Percentiles rank a stretch among this genome's conserved stretches.
Conservation (phyloP, 2,329 filamentous ascomycete species). For the Neoascochyta sp. region DNA sequence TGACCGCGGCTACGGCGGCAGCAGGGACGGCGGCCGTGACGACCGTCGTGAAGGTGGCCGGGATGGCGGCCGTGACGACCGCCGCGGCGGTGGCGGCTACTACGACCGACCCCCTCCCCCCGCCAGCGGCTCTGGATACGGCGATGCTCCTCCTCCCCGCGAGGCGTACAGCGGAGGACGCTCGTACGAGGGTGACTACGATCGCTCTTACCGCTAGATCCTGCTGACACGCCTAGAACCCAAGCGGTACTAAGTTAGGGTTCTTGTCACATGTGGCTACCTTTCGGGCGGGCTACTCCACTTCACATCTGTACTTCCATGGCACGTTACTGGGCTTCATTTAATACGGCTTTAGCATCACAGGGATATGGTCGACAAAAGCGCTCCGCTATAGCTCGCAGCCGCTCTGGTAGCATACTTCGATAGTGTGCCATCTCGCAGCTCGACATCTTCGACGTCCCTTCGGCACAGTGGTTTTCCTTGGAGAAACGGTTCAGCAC, state of each 20-base stretch:
- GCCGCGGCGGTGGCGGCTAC: conserved; percentile 53
- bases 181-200: conserved; percentile 45
- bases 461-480: conserved; percentile 42
- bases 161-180: conserved; percentile 38
- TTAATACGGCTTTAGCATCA: conserved; percentile 38
- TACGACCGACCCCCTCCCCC: conserved; percentile 50
- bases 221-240: conserved; percentile 37
- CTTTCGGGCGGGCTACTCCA: conserved; percentile 19
- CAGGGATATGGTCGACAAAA: conserved; percentile 40
- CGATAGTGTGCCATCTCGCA: conserved; percentile 32
- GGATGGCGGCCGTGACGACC: conserved; percentile 48
- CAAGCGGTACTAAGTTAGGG: conserved; percentile 35
- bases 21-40: conserved; percentile 53
- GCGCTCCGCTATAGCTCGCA: conserved; percentile 37
- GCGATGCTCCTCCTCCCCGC: conserved; percentile 36
- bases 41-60: conserved; percentile 48
- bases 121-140: conserved; percentile 28
- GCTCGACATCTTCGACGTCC: conserved; percentile 34
- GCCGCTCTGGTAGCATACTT: conserved; percentile 33
- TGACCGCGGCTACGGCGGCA: conserved; percentile 52
- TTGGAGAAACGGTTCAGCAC: conserved; percentile 41
- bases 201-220: conserved; percentile 41
- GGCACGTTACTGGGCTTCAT: conserved; percentile 36
- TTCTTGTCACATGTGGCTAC: conserved; percentile 19
- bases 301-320: conserved; percentile 36